A percentile compares a stretch with the other conserved stretches of the same genome.
Conservation (phyloP, 2,329 filamentous ascomycete genomes). For the Fusarium piperis region DNA sequence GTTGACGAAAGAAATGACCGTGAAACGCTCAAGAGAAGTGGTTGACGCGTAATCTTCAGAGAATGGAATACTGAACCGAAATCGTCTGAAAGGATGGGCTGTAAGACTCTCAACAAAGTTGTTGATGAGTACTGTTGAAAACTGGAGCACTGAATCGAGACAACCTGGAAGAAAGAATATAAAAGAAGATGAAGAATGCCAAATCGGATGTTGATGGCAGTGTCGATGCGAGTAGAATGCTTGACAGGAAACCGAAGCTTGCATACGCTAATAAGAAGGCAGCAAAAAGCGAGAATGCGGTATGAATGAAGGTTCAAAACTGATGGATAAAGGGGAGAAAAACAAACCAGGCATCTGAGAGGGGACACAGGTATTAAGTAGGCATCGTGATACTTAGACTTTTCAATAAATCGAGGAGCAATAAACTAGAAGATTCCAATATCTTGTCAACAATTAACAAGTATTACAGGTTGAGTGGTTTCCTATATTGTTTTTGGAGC, state of each 20-base stretch:
- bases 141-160: neutral
- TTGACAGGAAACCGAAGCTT: neutral
- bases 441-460: neutral
- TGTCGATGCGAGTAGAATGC: neutral
- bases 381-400: neutral
- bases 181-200: neutral
- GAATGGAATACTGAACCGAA: neutral
- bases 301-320: neutral
- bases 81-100: neutral
- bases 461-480: neutral
- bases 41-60: neutral
- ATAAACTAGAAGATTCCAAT: neutral
- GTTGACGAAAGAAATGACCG: neutral
- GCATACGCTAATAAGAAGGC: neutral
- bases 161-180: neutral
- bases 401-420: neutral
- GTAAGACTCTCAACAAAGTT: neutral
- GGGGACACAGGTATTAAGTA: neutral
- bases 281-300: neutral
- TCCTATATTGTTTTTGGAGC: neutral
- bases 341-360: neutral
- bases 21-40: neutral
- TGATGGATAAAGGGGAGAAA: neutral
- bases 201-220: neutral
- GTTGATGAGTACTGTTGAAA: neutral